These are phyloP conservation scores for Chiua sp. DNA, from an alignment of 1,284 basidiomycete genomes.

Conservation along the genomic window DNA sequence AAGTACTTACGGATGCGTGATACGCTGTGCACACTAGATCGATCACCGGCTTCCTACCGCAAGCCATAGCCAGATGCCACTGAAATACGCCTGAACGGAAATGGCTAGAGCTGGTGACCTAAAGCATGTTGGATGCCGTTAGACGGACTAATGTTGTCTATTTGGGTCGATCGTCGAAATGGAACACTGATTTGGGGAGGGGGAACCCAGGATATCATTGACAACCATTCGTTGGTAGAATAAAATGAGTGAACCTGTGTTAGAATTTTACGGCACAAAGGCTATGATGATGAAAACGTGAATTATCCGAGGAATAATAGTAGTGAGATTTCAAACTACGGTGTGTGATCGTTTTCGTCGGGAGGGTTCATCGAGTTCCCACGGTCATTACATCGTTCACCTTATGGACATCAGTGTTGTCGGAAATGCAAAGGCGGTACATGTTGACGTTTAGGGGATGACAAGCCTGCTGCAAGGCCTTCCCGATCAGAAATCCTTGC, in stretches of 20 bases:
- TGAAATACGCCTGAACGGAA: too few relatives aligned
- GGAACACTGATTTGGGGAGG: too few relatives aligned
- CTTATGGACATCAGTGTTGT: too few relatives aligned
- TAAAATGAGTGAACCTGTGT: slow-evolving; percentile 8
- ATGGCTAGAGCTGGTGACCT: background rate
- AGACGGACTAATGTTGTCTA: background rate
- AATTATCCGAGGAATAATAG: too few relatives aligned
- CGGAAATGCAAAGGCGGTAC: too few relatives aligned
- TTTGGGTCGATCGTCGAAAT: background rate
- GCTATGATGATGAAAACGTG: slow-evolving; percentile 1
- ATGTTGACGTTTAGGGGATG: too few relatives aligned
- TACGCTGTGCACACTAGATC: background rate
- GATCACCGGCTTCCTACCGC: background rate
- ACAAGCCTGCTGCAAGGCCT: too few relatives aligned
- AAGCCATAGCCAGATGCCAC: background rate
- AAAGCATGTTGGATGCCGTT: background rate
- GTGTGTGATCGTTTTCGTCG: too few relatives aligned
- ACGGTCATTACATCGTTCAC: too few relatives aligned
- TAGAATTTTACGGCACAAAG: slow-evolving; percentile 8
- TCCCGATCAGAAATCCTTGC: too few relatives aligned
- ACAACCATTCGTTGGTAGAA: slow-evolving; percentile 1
- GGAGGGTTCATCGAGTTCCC: too few relatives aligned
- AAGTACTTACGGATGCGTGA: background rate
- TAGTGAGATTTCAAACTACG: too few relatives aligned
- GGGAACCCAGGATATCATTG: background rate